Conservation (phyloP, 768 basidiomycete genomes). For the Trichaptum fuscoviolaceum region DNA sequence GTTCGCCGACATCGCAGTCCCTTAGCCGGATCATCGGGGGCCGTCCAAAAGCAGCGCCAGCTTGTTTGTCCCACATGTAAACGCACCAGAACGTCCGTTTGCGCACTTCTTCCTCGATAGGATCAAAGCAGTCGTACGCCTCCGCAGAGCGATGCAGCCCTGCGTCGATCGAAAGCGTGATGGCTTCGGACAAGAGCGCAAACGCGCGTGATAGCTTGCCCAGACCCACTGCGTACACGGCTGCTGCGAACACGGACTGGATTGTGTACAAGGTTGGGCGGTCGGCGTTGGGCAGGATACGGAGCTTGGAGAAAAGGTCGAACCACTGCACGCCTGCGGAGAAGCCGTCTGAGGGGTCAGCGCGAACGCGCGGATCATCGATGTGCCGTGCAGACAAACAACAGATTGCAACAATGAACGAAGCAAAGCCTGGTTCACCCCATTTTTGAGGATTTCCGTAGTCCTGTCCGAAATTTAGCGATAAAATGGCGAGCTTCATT, state of each 20-base stretch:
- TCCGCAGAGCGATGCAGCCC: conserved; percentile 86
- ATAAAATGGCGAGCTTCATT: conserved; percentile 18
- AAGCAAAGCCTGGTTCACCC: conserved; percentile 92
- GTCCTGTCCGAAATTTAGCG: conserved; percentile 44
- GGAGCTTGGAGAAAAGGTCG: conserved; percentile 78
- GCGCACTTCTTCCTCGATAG: conserved; percentile 85
- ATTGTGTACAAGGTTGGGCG: conserved; percentile 88
- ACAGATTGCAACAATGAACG: conserved; percentile 90
- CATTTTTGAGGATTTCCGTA: conserved; percentile 93
- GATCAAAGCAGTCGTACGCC: conserved; percentile 81
- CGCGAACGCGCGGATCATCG: conserved; percentile 84
- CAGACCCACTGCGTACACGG: conserved; percentile 86
- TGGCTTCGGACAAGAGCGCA: conserved; percentile 77
- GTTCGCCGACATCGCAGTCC: conserved; percentile 91
- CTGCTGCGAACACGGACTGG: conserved; percentile 87
- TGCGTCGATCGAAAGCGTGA: conserved; percentile 84
- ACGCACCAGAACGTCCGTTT: conserved; percentile 97
- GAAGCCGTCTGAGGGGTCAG: conserved; percentile 76
- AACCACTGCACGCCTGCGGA: conserved; percentile 91
- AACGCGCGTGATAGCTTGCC: conserved; percentile 87
- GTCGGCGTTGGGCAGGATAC: conserved; percentile 86
- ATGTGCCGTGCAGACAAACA: conserved; percentile 90
- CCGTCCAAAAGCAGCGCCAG: conserved; percentile 82
- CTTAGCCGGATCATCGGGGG: conserved; percentile 82
- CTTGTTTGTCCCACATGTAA: conserved; percentile 95